These are phyloP conservation scores for Alternaria consortialis DNA, from an alignment of 2,329 filamentous ascomycete species.

Conservation along the genomic window DNA sequence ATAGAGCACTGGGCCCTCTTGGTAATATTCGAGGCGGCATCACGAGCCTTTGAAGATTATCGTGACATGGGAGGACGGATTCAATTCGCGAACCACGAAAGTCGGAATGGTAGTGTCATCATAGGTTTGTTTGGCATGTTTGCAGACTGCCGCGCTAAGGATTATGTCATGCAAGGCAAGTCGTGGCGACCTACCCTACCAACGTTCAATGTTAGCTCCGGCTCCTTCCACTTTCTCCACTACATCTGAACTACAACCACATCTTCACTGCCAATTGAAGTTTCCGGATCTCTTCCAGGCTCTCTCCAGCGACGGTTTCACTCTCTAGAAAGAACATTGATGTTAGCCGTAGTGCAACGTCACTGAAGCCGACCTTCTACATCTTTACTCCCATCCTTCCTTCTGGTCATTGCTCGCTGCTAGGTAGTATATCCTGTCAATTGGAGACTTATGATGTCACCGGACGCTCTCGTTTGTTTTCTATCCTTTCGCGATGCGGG, in stretches of 20 bases:
- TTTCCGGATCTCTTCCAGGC: not conserved
- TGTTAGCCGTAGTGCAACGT: not conserved
- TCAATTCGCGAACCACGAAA: slow-evolving; percentile 17
- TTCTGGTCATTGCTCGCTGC: not conserved
- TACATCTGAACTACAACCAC: slow-evolving; percentile 9
- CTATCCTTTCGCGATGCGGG: not conserved
- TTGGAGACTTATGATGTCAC: not conserved
- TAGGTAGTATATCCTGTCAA: not conserved
- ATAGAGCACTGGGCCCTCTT: slow-evolving; percentile 26
- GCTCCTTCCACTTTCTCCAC: slow-evolving; percentile 1
- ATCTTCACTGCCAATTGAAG: slow-evolving; percentile 2
- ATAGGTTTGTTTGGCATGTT: slow-evolving; percentile 34
- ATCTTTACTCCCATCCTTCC: not conserved
- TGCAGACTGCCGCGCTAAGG: slow-evolving; percentile 19
- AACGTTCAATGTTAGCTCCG: not conserved
- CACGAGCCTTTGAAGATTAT: slow-evolving; percentile 27
- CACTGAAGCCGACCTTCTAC: not conserved
- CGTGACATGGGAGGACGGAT: slow-evolving; percentile 30
- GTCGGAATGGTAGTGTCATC: slow-evolving; percentile 38
- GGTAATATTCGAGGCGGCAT: slow-evolving; percentile 47
- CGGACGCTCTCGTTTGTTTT: not conserved
- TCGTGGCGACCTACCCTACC: slow-evolving; percentile 3
- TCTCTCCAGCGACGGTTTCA: not conserved
- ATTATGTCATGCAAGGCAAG: slow-evolving; percentile 6
- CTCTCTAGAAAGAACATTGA: too few species aligned